Evolutionary conservation across 1,284 basidiomycete genomes (phyloP), one percentile per base, ranked within the genome.

Genomic region (Inonotus obliquus): DNA sequence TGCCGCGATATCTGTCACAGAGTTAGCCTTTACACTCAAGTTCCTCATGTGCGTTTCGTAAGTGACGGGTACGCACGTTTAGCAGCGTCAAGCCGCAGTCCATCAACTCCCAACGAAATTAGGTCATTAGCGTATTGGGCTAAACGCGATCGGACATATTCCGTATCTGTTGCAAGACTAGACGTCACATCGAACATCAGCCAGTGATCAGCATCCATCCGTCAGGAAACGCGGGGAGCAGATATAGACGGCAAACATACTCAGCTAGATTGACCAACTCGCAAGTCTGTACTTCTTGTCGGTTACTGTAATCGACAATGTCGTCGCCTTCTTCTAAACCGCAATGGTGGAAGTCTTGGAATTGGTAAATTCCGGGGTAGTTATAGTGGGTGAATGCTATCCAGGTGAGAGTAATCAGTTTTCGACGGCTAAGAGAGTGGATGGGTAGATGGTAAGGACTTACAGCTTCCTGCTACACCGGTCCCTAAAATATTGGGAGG

Each of bases 1-100:
- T 0, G 79, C 71, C 1, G 79, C 68, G 4, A 87, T 85, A 66
- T 85, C 85, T 87, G 65, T n/a, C 3, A 44, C 17, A 44, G 32
- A 37, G 10, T 51, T n/a, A 54, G 0, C 37, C 14, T 59, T 19
- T 32, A 37, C 2, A 49, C 38, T 25, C 17, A 29, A 23, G 7
- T 39, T 25, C 27, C 17, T 39, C 14, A 29, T 39, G 32, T 9
- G 62, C 37, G 25, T n/a, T n/a, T n/a, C n/a, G n/a, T n/a, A n/a
- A n/a, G n/a, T n/a, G n/a, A 45, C 61, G n/a, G 19, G 45, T 9
- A 67, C 75, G 59, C 67, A 87, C 85, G 79, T 72, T 88, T 89
- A 0, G 85, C 79, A 7, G 87, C 85, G 69, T 90, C 87, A 39
- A 89, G 71, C 0, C 86, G 78, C 44, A 89, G 72, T 0, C 87